Percentiles rank a stretch among this genome's conserved stretches.
Evolutionary conservation across 2,329 filamentous ascomycete genomes (phyloP).

Genomic region (Phyllosticta paracitricarpa): DNA sequence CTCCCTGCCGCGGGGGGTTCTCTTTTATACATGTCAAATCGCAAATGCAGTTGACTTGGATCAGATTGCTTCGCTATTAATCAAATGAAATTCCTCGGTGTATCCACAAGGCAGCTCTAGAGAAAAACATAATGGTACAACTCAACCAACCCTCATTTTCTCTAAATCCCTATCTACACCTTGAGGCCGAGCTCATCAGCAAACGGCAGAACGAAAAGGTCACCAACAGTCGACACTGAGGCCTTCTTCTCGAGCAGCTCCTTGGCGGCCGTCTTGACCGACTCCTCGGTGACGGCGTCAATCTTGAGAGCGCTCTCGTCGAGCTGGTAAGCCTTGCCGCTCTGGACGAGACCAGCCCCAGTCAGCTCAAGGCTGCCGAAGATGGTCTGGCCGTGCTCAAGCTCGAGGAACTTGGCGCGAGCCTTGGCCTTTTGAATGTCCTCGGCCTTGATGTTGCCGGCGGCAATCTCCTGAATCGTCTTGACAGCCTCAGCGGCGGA

Average conservation of each 20-base stretch:
- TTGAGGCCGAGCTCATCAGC: conserved; percentile 89
- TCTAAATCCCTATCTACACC: conserved; percentile 56
- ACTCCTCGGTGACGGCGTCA: conserved; percentile 70
- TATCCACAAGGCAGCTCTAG: conserved; percentile 21
- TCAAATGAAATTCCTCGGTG: conserved; percentile 24
- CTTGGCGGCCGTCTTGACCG: conserved; percentile 80
- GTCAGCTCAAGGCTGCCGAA: conserved; percentile 71
- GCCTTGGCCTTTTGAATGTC: conserved; percentile 86
- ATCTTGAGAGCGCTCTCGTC: conserved; percentile 68
- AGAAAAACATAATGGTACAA: conserved; percentile 30
- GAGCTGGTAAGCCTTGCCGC: conserved; percentile 74
- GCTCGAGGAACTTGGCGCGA: conserved; percentile 82
- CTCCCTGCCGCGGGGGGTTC: neutral
- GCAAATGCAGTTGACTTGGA: too few species aligned
- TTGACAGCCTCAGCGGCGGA: conserved; percentile 70
- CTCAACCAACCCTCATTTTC: conserved; percentile 15
- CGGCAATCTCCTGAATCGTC: conserved; percentile 69
- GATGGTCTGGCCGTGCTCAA: conserved; percentile 71
- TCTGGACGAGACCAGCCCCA: conserved; percentile 73
- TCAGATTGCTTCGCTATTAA: neutral
- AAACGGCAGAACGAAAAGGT: conserved; percentile 82
- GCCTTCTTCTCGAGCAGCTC: conserved; percentile 80
- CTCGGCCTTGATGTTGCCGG: conserved; percentile 68
- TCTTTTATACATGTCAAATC: neutral
- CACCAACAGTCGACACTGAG: conserved; percentile 79